These are phyloP conservation scores for Angomonas deanei DNA, from an alignment of 208 protist species.

Conservation along the genomic window DNA sequence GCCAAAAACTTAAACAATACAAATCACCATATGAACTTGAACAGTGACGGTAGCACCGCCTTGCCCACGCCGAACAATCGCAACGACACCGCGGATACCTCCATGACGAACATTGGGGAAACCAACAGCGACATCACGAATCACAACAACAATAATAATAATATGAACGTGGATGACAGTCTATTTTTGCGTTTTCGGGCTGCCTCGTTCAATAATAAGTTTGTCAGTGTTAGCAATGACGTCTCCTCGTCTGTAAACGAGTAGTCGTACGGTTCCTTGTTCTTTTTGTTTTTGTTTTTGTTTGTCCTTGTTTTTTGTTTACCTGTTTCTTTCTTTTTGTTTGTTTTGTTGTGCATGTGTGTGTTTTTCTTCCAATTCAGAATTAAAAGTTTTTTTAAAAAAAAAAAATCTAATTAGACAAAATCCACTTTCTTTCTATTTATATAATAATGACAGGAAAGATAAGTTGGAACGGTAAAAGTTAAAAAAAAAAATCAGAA, in stretches of 20 bases:
- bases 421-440: neutral
- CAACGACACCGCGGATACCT: neutral
- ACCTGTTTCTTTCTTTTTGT: neutral
- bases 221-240: neutral
- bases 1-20: neutral
- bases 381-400: neutral
- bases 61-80: neutral
- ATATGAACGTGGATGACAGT: neutral
- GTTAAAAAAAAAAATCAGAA: slow-evolving; percentile 13
- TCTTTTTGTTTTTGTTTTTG: slow-evolving; percentile 1
- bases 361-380: neutral
- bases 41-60: neutral
- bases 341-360: slow-evolving; percentile 1
- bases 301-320: neutral
- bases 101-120: neutral
- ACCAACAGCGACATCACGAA: neutral
- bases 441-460: neutral
- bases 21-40: slow-evolving; percentile 12
- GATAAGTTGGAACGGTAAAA: too few species aligned
- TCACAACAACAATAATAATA: slow-evolving; percentile 1
- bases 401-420: too few species aligned
- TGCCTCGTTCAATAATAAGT: neutral
- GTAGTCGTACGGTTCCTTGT: neutral
- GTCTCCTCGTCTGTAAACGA: neutral
- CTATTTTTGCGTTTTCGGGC: neutral